Evolutionary conservation across 805 yeast genomes (phyloP).

Genomic region (Schwanniomyces vanrijiae): DNA sequence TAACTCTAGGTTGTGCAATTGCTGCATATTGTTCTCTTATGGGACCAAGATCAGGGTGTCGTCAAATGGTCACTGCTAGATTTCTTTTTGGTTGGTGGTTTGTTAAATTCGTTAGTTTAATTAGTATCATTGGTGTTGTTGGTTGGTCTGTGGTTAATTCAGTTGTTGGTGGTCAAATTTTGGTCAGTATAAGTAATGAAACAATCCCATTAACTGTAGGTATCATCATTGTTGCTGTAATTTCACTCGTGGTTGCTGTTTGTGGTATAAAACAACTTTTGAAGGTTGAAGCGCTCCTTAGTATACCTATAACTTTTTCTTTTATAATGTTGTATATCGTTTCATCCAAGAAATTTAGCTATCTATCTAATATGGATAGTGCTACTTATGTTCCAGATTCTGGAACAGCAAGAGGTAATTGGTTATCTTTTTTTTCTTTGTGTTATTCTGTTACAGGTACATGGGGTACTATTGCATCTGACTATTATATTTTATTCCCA

Average conservation of each 20-base stretch:
- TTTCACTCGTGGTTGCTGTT: slow-evolving; percentile 66
- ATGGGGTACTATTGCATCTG: slow-evolving; percentile 87
- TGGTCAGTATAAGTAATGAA: slow-evolving; percentile 63
- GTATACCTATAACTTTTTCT: slow-evolving; percentile 67
- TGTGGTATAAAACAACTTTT: slow-evolving; percentile 77
- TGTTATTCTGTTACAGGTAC: slow-evolving; percentile 80
- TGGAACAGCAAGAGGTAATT: slow-evolving; percentile 58
- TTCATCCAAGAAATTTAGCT: slow-evolving; percentile 47
- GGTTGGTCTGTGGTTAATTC: slow-evolving; percentile 97
- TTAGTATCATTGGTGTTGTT: slow-evolving; percentile 70
- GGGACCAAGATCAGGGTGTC: slow-evolving; percentile 89
- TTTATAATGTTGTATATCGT: slow-evolving; percentile 68
- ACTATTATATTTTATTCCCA: slow-evolving; percentile 80
- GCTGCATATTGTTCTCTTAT: slow-evolving; percentile 83
- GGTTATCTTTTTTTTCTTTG: slow-evolving; percentile 70
- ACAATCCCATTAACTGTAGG: slow-evolving; percentile 73
- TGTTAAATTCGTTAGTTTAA: slow-evolving; percentile 71
- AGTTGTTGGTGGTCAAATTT: slow-evolving; percentile 84
- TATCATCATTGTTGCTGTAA: slow-evolving; percentile 63
- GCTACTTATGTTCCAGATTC: slow-evolving; percentile 25
- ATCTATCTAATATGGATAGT: slow-evolving; percentile 25
- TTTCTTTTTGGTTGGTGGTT: slow-evolving; percentile 85
- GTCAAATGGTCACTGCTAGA: slow-evolving; percentile 85
- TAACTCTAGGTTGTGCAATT: slow-evolving; percentile 65
- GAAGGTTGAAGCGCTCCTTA: slow-evolving; percentile 63